Evolutionary conservation across 2,329 filamentous ascomycete species (phyloP).

Genomic region (Aschersonia sp.): DNA sequence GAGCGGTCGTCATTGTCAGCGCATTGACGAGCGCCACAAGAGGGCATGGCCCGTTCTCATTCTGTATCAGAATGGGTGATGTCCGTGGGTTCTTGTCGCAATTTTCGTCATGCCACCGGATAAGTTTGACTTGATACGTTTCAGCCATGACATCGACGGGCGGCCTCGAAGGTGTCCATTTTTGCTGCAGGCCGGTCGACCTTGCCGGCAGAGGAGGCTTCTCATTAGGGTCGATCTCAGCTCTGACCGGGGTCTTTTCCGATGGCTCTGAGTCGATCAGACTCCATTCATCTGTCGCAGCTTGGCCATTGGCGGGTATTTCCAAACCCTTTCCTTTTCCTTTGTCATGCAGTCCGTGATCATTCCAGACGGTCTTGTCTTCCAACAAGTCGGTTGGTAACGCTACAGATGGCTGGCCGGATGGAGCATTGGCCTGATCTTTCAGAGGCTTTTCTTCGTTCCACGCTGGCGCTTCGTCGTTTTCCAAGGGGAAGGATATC

Average conservation of each 20-base stretch:
- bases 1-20: conserved; percentile 66
- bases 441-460: neutral
- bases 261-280: neutral
- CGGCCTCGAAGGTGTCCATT: conserved; percentile 24
- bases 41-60: conserved; percentile 87
- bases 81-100: conserved; percentile 47
- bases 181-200: conserved; percentile 12
- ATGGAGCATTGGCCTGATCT: neutral
- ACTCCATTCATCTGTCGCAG: neutral
- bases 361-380: neutral
- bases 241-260: neutral
- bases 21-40: conserved; percentile 88
- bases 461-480: neutral
- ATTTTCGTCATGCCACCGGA: conserved; percentile 63
- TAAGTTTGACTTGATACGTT: conserved; percentile 86
- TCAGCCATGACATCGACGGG: conserved; percentile 41
- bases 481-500: neutral
- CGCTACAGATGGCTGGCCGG: neutral
- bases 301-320: neutral
- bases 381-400: neutral
- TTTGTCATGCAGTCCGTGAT: neutral
- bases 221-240: conserved; percentile 4
- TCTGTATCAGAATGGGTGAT: conserved; percentile 86
- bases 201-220: conserved; percentile 25
- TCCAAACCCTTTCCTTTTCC: neutral